Evolutionary conservation across 805 yeast genomes (phyloP).

Genomic region (Metschnikowia drakensbergensis): DNA sequence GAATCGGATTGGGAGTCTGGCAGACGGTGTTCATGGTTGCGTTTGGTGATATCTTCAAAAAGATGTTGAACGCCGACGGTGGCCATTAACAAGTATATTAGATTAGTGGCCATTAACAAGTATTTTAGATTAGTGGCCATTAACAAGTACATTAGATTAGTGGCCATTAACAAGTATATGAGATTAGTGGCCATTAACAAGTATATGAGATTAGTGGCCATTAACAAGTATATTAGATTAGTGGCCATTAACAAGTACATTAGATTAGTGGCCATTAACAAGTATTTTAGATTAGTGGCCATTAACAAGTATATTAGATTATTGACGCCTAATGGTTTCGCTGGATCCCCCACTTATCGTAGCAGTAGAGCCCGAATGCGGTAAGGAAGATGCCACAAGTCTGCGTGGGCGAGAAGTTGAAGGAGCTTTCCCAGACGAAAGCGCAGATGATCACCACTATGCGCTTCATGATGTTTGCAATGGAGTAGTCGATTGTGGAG

Average conservation of each 20-base stretch:
- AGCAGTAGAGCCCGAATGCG: constrained; percentile 38
- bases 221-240: too few relatives aligned
- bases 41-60: constrained; percentile 76
- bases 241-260: too few relatives aligned
- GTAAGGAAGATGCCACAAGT: constrained; percentile 35
- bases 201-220: constrained; percentile 9
- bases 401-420: constrained; percentile 36
- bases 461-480: constrained; percentile 73
- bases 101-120: too few relatives aligned
- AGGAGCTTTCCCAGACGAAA: constrained; percentile 50
- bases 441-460: constrained; percentile 67
- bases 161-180: too few relatives aligned
- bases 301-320: too few relatives aligned
- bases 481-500: constrained; percentile 74
- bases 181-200: too few relatives aligned
- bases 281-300: too few relatives aligned
- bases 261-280: too few relatives aligned
- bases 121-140: too few relatives aligned
- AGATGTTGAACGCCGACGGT: constrained; percentile 39
- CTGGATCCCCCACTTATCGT: constrained; percentile 38
- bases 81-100: too few relatives aligned
- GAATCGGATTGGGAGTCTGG: constrained; percentile 96
- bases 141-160: too few relatives aligned
- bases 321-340: constrained; percentile 3
- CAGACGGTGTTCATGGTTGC: constrained; percentile 99